Evolutionary conservation across 208 protist species (phyloP), one percentile per base, ranked within the genome.

Genomic region (Leishmania amazonensis): DNA sequence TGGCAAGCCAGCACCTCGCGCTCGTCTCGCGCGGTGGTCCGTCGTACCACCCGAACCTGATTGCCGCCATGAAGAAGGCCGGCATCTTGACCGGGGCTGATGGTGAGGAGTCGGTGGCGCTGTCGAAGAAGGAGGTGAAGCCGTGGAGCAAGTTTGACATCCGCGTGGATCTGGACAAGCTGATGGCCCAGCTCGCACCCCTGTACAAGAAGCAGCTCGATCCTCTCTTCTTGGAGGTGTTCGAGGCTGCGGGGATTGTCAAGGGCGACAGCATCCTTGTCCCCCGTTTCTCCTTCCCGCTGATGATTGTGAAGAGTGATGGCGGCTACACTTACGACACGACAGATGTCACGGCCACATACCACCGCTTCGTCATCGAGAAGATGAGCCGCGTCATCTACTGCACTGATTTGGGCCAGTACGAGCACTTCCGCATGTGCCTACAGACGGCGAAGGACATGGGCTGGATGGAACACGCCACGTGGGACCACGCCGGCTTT

Each of bases 321-420:
- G 98, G 98, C 74, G 98, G 98, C 60, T 99, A 88, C 84, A 98
- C 92, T 24, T 99, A 99, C 89, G 97, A 99, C 85, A 99, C 97
- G 11, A 99, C 97, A 17, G 98, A 99, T 83, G 67, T 99, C 31
- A 88, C 97, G 2, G 81, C 93, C 28, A 94, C 97, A 84, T 97
- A 97, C 81, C 96, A 99, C 88, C 95, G 98, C 78, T 95, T 97
- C 78, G 79, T 97, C 67, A 49, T 96, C 31, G 90, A 96, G 67
- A 91, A 98, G 79, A 90, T 95, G 73, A 88, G 99, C 74, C 94
- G 97, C 47, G 86, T 98, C 42, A 90, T 99, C 58, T 99, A 99
- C 95, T 97, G 98, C 81, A 98, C 96, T n/a, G 98, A 99, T 82
- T 83, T 97, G 11, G 98, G 98, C 19, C 98, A 99, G 93, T 92